Percentiles rank a stretch among this genome's conserved stretches.
Evolutionary conservation across 2,329 filamentous ascomycete genomes (phyloP).

Genomic region (Calonectria honghensis): DNA sequence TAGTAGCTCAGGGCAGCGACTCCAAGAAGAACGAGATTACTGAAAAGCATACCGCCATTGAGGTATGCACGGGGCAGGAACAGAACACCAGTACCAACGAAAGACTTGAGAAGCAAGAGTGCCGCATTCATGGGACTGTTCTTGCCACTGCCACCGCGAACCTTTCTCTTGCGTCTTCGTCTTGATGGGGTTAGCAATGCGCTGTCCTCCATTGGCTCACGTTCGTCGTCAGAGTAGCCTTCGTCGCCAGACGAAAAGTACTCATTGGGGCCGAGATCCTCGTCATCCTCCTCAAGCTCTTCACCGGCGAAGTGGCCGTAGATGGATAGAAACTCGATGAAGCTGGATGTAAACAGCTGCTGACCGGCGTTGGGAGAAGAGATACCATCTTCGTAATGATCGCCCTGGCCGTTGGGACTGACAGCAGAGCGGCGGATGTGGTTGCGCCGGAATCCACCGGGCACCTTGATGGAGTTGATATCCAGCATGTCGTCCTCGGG

Average conservation of each 20-base stretch:
- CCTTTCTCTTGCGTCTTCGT: constrained; percentile 84
- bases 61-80: constrained; percentile 95
- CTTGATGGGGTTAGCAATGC: constrained; percentile 86
- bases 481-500: constrained; percentile 88
- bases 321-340: constrained; percentile 94
- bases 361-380: constrained; percentile 58
- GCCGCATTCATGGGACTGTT: constrained; percentile 87
- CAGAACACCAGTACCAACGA: constrained; percentile 95
- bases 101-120: constrained; percentile 93
- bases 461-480: constrained; percentile 92
- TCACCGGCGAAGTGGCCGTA: constrained; percentile 99
- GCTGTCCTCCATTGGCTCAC: constrained; percentile 91
- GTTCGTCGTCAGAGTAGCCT: constrained; percentile 79
- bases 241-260: constrained; percentile 90
- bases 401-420: constrained; percentile 69
- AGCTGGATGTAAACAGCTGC: constrained; percentile 88
- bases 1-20: constrained; percentile 95
- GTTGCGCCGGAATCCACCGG: constrained; percentile 94
- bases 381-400: constrained; percentile 59
- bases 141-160: constrained; percentile 82
- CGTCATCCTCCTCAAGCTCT: constrained; percentile 96
- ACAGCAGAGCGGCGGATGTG: constrained; percentile 86
- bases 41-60: constrained; percentile 98
- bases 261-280: constrained; percentile 89
- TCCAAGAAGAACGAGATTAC: constrained; percentile 89